A percentile compares a stretch with the other conserved stretches of the same genome.
These are phyloP conservation scores for Taphrina pruni DNA, from an alignment of 1,139 yeast genomes.

Conservation along the genomic window DNA sequence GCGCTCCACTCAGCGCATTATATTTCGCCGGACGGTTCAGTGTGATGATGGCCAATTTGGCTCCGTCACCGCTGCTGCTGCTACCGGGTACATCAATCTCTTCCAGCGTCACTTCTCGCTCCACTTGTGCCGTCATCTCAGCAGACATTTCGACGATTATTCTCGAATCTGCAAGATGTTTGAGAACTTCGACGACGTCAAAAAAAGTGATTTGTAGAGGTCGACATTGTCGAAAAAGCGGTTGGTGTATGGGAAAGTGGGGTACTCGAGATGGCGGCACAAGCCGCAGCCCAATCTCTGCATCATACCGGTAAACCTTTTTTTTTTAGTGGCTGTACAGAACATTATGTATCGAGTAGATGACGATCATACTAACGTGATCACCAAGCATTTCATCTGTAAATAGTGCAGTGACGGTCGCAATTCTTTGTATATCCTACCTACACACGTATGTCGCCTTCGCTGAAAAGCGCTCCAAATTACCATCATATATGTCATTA, in stretches of 20 bases:
- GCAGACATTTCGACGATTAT: background rate
- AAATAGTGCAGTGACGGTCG: too few species aligned
- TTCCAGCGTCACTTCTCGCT: slow-evolving; percentile 3
- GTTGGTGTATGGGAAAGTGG: background rate
- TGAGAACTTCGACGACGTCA: too few species aligned
- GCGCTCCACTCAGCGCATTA: slow-evolving; percentile 29
- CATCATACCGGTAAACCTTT: too few species aligned
- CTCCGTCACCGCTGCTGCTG: background rate
- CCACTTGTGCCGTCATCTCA: slow-evolving; percentile 1
- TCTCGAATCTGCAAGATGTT: too few species aligned
- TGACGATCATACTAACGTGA: too few species aligned
- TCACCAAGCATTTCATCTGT: background rate
- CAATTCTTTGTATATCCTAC: too few species aligned
- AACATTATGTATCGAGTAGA: too few species aligned
- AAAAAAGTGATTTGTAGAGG: background rate
- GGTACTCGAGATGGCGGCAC: background rate
- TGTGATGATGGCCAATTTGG: slow-evolving; percentile 24
- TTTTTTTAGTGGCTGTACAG: background rate
- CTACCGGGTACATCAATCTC: background rate
- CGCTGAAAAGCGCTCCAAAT: too few species aligned
- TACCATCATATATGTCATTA: too few species aligned
- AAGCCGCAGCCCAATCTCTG: background rate
- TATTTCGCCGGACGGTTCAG: slow-evolving; percentile 23
- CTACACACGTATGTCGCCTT: too few species aligned
- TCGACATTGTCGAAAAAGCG: background rate